phyloP scores from a whole-genome alignment of 129 eudicot species.

The Cynara cardunculus region DNA sequence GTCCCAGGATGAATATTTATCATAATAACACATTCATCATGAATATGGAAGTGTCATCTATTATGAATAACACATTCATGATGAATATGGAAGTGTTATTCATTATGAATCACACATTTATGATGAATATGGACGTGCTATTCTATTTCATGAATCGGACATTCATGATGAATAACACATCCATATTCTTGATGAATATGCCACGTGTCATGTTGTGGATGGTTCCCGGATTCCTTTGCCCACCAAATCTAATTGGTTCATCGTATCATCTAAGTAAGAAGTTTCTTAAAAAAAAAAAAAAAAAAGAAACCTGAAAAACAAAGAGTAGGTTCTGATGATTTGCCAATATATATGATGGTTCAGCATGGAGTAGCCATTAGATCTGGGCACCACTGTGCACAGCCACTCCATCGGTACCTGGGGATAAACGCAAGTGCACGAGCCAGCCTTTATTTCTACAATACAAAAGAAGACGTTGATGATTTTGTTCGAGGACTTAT shows the following conservation, averaged over 20 bases:
- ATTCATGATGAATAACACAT: not conserved
- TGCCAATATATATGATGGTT: not conserved
- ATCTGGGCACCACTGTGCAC: conserved; percentile 99
- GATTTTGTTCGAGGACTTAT: conserved; percentile 57
- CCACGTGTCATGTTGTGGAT: not conserved
- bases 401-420: conserved; percentile 89
- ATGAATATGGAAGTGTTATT: too few species aligned
- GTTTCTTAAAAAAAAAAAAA: not conserved
- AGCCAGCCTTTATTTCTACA: conserved; percentile 93
- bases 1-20: not conserved
- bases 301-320: not conserved
- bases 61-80: not conserved
- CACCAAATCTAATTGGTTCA: not conserved
- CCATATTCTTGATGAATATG: not conserved
- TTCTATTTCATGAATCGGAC: not conserved
- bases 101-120: not conserved
- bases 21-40: not conserved
- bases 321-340: not conserved
- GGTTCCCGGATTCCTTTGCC: not conserved
- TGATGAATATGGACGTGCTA: not conserved
- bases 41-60: not conserved
- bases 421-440: conserved; percentile 94
- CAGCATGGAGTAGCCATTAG: conserved; percentile 99
- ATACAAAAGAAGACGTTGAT: conserved; percentile 89
- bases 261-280: not conserved